Evolutionary conservation across 495 filamentous ascomycete genomes (phyloP), one percentile per base, ranked within the genome.

Genomic region (Aspergillus campestris): DNA sequence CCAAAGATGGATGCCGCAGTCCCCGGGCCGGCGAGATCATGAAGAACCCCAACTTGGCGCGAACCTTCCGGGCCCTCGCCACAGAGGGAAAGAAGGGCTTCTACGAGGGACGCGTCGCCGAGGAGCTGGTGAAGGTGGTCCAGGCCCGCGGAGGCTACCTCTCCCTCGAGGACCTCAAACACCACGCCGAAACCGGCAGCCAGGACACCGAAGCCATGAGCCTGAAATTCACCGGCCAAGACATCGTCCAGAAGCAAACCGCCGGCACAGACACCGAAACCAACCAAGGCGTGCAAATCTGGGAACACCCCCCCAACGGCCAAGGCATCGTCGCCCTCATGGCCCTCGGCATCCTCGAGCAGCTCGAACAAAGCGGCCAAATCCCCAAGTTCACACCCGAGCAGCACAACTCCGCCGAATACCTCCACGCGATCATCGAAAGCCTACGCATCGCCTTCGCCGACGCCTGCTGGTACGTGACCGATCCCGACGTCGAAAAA

Each of bases 241-340:
- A 77, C 30, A 73, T 84, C 18, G 66, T 66, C 7, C 68, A 72
- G 32, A 71, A 76, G 49, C 60, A 69, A 38, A 49, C 58, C 14
- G 44, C 55, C 8, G 72, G 73, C 43, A 72, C 69, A 28, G 51
- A 62, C 30, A 67, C 66, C 24, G 62, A 70, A 31, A 51, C 67
- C 1, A 70, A 76, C 45, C 59, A 73, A 40, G 82, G 80, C n/a
- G 73, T 95, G 13, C 81, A 92, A 53, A 60, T 98, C 2, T 97
- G 90, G 90, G 92, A 98, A 52, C 90, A 95, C 64, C 88, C 92
- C 33, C 92, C 92, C n/a, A 97, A 96, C 66, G 90, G 94, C 0
- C 92, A 98, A 63, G 92, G 92, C 8, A 84, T 98, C 49, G 89
- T 97, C 0, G 94, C 92, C 5, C 73, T 97, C 33, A 94, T 97